phyloP scores from a whole-genome alignment of 2,329 filamentous ascomycete species.

The Exophiala bonariae region DNA sequence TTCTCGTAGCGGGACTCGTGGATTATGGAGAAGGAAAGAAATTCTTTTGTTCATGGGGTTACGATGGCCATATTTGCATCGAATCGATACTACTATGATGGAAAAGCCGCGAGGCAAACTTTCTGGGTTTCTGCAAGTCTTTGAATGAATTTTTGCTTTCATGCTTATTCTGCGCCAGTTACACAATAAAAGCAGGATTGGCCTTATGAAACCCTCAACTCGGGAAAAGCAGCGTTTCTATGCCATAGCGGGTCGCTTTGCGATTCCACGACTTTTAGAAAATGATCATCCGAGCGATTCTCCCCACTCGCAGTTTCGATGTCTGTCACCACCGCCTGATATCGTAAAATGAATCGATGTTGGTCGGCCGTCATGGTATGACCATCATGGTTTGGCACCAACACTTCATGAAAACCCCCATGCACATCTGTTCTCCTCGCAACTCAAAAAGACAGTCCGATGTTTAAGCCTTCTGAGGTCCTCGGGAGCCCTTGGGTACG shows the following conservation, averaged over 20 bases:
- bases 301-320: no score
- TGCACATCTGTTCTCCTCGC: background rate
- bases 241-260: background rate
- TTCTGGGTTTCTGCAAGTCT: background rate
- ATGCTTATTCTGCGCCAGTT: no score
- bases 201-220: background rate
- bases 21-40: no score
- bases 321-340: no score
- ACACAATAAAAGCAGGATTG: background rate
- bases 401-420: background rate
- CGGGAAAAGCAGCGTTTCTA: background rate
- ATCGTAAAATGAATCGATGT: no score
- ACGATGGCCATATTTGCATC: no score
- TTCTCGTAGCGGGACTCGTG: no score
- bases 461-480: conserved; percentile 52
- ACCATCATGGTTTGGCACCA: no score
- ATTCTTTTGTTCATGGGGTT: no score
- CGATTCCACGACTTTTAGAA: no score
- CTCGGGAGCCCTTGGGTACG: conserved; percentile 77
- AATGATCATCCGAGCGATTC: no score
- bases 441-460: conserved; percentile 7
- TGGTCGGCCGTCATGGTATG: no score
- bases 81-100: background rate
- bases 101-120: background rate
- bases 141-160: background rate